Base-by-base conservation (phyloP, 768 basidiomycete genomes). In the Phanerochaete carnosa region DNA sequence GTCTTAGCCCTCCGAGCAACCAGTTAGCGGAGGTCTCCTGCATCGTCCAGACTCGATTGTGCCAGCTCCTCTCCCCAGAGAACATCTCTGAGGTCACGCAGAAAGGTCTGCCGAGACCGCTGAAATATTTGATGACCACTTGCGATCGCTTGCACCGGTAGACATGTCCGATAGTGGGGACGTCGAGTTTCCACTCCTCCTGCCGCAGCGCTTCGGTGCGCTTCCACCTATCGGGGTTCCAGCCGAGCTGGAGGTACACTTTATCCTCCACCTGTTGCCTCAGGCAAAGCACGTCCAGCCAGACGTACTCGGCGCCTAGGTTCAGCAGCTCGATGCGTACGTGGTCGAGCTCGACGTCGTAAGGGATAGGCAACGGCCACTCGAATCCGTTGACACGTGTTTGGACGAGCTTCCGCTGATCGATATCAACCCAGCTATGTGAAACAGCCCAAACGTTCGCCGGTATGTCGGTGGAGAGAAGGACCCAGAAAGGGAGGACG, bases 111-210 rank as follows among this genome's bases (percentile, higher is more conserved):
- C 51, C 51, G 29, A 52, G 51, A 52, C 51, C 51, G 32, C 28
- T 58, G 46, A 39, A 58, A 23, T 58, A 58, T 15, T 9, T 25
- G 9, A 58, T 32, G 57, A 47, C 33, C 13, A 32, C 7, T 23
- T 46, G 43, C 13, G 1, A 23, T 9, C 16, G n/a, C 29, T 52
- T 32, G 51, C 23, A 19, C 16, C 45, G 25, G 30, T 58, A 58
- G 7, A 58, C 28, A 26, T 46, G 28, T 4, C 45, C 57, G 57
- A 58, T 58, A 12, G 45, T 58, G 1, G 57, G 57, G 19, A 58
- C 57, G 45, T 58, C 57, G 16, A 49, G 43, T 32, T 35, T 46
- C 57, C 57, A 58, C 45, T 58, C 57, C 57, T 58, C 28, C 26
- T 6, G 13, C 11, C 57, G 57, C 8, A n/a, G n/a, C n/a, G 11